Base-by-base conservation (phyloP, 352 stramenopile genomes). In the Aphanomyces stellatus region DNA sequence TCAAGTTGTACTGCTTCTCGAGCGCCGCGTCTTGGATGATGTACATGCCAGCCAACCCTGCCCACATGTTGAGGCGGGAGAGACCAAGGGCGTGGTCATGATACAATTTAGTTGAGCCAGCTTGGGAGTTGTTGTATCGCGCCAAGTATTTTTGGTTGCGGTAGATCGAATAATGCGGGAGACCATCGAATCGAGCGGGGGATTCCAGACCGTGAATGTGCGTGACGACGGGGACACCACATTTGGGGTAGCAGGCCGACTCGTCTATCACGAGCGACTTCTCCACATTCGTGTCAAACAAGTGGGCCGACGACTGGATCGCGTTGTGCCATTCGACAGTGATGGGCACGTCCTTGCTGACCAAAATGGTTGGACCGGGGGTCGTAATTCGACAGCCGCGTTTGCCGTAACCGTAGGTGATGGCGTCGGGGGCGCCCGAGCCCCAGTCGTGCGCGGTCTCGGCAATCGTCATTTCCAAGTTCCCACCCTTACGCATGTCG, bases 11-110 rank as follows among this genome's bases (percentile, higher is more conserved):
- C 56, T 66, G 46, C 4, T 75, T 74, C 33, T 90, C 81, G 5
- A 65, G 28, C 0, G 77, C 73, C 13, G 73, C 66, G 62, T 90
- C 80, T 46, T 83, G 62, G 57, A 90, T 71, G 41, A 88, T 74
- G 71, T 90, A 90, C 3, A 77, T 31, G 17, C 81, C 81, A 33
- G 77, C 75, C 56, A 88, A 77, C 24, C 81, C 81, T 0, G 80
- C 70, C 81, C 81, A 90, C 19, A 74, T 74, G 42, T 88, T 90
- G 25, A 90, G 69, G 19, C 81, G 77, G 7, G 80, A 85, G 31
- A 90, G 72, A 0, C 81, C 80, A 24, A 85, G 82, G 13, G 80
- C 80, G 65, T 90, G 81, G 71, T 90, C 80, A 63, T 90, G 81
- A 67, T 90, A 90, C 15, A 90, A 56, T 64, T 90, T 90, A 43